Evolutionary conservation across 2,329 filamentous ascomycete genomes (phyloP).

Genomic region (Penicillium brasilianum): DNA sequence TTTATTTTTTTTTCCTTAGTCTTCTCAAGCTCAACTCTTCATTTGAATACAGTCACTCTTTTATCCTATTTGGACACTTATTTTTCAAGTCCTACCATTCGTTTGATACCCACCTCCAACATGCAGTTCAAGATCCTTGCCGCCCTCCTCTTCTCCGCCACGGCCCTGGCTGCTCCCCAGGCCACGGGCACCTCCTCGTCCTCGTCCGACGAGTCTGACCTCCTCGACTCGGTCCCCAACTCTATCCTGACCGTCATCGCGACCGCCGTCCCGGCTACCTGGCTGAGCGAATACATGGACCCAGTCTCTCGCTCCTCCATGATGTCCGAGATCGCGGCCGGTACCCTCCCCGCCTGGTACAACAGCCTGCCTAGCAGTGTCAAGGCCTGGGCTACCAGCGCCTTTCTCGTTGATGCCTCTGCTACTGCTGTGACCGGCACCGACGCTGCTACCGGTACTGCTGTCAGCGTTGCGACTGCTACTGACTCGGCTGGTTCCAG

Average conservation of each 20-base stretch:
- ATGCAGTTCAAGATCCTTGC: slow-evolving; percentile 36
- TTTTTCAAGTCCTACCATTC: neutral
- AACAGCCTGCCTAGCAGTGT: slow-evolving; percentile 31
- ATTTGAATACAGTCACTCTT: neutral
- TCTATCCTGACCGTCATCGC: slow-evolving; percentile 33
- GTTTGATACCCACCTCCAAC: slow-evolving; percentile 4
- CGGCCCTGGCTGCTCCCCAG: slow-evolving; percentile 28
- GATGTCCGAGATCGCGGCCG: slow-evolving; percentile 26
- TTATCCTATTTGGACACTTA: neutral
- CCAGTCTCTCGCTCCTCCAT: slow-evolving; percentile 20
- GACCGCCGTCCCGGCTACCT: slow-evolving; percentile 34
- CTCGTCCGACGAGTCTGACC: slow-evolving; percentile 3
- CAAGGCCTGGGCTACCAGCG: slow-evolving; percentile 32
- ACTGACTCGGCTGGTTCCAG: slow-evolving; percentile 1
- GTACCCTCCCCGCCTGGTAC: slow-evolving; percentile 35
- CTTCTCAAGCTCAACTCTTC: neutral
- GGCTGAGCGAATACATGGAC: slow-evolving; percentile 26
- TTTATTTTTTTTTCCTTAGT: neutral
- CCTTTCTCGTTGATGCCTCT: neutral
- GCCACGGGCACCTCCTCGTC: slow-evolving; percentile 4
- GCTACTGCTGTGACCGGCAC: neutral
- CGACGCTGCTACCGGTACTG: slow-evolving; percentile 2
- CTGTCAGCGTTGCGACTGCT: slow-evolving; percentile 3
- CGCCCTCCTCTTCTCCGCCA: slow-evolving; percentile 30
- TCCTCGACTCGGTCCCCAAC: slow-evolving; percentile 15